Evolutionary conservation across 2,329 filamentous ascomycete species (phyloP).

Genomic region (Neurospora crassa): DNA sequence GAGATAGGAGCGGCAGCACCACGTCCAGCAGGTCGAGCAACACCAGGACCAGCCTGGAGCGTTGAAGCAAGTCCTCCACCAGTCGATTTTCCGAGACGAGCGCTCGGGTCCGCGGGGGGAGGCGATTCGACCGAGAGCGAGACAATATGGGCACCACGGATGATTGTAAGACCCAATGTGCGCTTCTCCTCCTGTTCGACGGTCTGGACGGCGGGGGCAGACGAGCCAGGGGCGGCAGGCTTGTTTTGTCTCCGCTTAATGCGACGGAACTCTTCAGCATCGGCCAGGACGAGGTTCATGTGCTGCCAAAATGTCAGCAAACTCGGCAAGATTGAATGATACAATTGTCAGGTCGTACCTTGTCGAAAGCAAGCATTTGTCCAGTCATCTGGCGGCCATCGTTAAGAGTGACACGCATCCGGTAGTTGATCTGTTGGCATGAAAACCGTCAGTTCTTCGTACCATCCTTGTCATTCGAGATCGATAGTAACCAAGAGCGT

Average conservation of each 20-base stretch:
- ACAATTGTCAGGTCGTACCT: constrained; percentile 43
- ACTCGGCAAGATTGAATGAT: neutral
- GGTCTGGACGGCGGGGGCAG: constrained; percentile 52
- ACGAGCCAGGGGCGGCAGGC: constrained; percentile 52
- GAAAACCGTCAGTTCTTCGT: constrained; percentile 7
- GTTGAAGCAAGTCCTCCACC: constrained; percentile 60
- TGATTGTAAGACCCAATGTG: constrained; percentile 88
- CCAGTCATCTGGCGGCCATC: constrained; percentile 92
- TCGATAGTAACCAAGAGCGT: neutral
- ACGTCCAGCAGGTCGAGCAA: constrained; percentile 82
- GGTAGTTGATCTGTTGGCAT: constrained; percentile 80
- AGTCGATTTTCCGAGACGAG: constrained; percentile 71
- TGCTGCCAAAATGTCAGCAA: constrained; percentile 46
- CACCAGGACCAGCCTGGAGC: constrained; percentile 75
- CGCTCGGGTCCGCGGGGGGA: constrained; percentile 85
- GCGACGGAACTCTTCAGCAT: constrained; percentile 94
- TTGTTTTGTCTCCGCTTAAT: constrained; percentile 79
- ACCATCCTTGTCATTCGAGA: neutral
- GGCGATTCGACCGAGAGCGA: constrained; percentile 93
- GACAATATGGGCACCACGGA: constrained; percentile 89
- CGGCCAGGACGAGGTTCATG: constrained; percentile 98
- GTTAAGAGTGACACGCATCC: constrained; percentile 92
- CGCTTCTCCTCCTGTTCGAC: constrained; percentile 94
- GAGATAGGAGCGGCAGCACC: constrained; percentile 64
- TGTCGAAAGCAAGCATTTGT: constrained; percentile 97